phyloP scores from a whole-genome alignment of 306 rosid species.

The Vicia sativa region DNA sequence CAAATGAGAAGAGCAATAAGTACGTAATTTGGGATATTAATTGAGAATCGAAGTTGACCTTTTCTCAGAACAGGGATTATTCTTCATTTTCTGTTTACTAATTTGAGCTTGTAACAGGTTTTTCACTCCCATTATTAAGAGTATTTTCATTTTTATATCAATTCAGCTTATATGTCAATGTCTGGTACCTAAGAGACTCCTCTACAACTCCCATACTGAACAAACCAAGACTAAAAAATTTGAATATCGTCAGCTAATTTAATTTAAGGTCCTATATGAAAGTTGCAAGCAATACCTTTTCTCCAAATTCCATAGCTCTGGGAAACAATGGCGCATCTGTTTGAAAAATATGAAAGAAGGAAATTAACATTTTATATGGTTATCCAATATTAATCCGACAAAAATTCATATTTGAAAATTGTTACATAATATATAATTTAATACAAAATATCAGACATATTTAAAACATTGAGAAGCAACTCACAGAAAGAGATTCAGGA shows the following conservation, averaged over 20 bases:
- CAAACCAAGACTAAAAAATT: neutral
- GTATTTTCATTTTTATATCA: too few relatives aligned
- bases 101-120: too few relatives aligned
- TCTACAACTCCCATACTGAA: too few relatives aligned
- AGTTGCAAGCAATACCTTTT: conserved; percentile 59
- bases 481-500: conserved; percentile 94
- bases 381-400: conserved; percentile 24
- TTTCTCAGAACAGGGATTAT: too few relatives aligned
- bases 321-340: conserved; percentile 77
- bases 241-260: conserved; percentile 4
- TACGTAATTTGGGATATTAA: too few relatives aligned
- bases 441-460: conserved; percentile 14
- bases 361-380: conserved; percentile 17
- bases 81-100: too few relatives aligned
- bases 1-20: too few relatives aligned
- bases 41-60: too few relatives aligned
- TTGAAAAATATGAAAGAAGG: conserved; percentile 34
- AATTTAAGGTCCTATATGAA: conserved; percentile 20
- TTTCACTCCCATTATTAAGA: too few relatives aligned
- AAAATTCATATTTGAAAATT: conserved; percentile 10
- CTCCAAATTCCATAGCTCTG: conserved; percentile 87
- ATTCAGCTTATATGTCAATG: too few relatives aligned
- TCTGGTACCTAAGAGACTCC: too few relatives aligned
- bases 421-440: neutral
- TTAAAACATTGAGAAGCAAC: conserved; percentile 49